Conservation (phyloP, 768 basidiomycete species). For the Boletus edulis region DNA sequence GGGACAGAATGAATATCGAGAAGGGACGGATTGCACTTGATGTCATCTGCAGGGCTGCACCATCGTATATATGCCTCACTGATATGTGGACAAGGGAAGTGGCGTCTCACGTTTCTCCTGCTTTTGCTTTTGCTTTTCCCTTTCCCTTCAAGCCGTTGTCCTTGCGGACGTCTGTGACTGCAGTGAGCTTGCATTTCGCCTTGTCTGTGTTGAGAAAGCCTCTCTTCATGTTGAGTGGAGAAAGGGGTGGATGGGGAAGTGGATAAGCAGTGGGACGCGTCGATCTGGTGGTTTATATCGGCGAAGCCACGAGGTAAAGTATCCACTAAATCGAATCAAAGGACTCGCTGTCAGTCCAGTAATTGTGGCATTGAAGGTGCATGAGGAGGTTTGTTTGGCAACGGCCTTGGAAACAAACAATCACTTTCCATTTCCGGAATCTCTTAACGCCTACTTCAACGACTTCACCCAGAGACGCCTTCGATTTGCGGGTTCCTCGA, state of each 20-base stretch:
- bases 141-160: not conserved
- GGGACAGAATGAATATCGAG: conserved; percentile 10
- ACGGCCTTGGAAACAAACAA: conserved; percentile 19
- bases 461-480: not conserved
- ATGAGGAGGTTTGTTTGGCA: conserved; percentile 1
- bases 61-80: not conserved
- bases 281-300: no score
- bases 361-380: no score
- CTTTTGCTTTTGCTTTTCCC: conserved; percentile 1
- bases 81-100: not conserved
- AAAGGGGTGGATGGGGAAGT: not conserved
- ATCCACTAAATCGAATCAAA: no score
- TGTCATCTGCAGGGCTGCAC: not conserved
- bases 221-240: conserved; percentile 19
- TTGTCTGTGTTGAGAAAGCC: conserved; percentile 23
- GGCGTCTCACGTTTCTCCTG: conserved; percentile 2
- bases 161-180: conserved; percentile 17
- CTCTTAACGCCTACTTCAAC: not conserved
- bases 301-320: no score
- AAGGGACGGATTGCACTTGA: not conserved
- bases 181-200: conserved; percentile 24
- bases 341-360: no score
- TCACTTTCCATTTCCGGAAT: conserved; percentile 6
- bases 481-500: not conserved
- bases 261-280: not conserved